A percentile compares a stretch with the other conserved stretches of the same genome.
Evolutionary conservation across 2,329 filamentous ascomycete genomes (phyloP).

Genomic region (Exutisphaerella laricina): DNA sequence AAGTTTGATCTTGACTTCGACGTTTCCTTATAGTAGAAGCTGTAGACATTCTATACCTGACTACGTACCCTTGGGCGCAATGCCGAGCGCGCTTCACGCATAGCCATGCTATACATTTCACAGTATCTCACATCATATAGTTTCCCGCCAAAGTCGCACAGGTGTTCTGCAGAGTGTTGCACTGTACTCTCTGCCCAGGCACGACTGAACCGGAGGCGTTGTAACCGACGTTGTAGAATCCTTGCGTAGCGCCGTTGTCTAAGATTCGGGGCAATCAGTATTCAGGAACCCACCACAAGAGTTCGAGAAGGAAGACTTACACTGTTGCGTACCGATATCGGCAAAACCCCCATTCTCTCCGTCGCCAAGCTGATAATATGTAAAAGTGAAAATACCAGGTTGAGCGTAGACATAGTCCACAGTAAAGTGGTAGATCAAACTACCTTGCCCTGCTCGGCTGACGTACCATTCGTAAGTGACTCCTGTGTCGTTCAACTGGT

Average conservation of each 20-base stretch:
- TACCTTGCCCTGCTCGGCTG: slow-evolving; percentile 15
- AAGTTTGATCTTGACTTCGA: too few relatives aligned
- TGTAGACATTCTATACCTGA: too few relatives aligned
- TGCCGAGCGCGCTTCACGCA: too few relatives aligned
- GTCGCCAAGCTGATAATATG: slow-evolving; percentile 27
- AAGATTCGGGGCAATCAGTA: not conserved
- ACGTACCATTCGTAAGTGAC: slow-evolving; percentile 32
- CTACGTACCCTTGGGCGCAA: too few relatives aligned
- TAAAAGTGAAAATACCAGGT: slow-evolving; percentile 29
- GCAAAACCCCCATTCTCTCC: slow-evolving; percentile 20
- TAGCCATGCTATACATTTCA: too few relatives aligned
- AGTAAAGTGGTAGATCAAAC: slow-evolving; percentile 29
- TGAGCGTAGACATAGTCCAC: slow-evolving; percentile 26
- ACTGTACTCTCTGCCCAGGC: not conserved
- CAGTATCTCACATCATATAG: too few relatives aligned
- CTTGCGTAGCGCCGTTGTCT: not conserved
- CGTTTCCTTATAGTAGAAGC: too few relatives aligned
- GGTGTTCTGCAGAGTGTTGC: not conserved
- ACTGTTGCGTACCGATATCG: slow-evolving; percentile 28
- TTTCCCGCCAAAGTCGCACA: not conserved
- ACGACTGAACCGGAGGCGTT: not conserved
- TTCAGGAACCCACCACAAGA: too few relatives aligned
- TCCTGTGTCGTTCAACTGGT: slow-evolving; percentile 22
- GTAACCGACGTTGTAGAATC: not conserved
- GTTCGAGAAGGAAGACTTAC: slow-evolving; percentile 18